These are phyloP conservation scores for Candida arabinofermentans DNA, from an alignment of 805 yeast species.

Conservation along the genomic window DNA sequence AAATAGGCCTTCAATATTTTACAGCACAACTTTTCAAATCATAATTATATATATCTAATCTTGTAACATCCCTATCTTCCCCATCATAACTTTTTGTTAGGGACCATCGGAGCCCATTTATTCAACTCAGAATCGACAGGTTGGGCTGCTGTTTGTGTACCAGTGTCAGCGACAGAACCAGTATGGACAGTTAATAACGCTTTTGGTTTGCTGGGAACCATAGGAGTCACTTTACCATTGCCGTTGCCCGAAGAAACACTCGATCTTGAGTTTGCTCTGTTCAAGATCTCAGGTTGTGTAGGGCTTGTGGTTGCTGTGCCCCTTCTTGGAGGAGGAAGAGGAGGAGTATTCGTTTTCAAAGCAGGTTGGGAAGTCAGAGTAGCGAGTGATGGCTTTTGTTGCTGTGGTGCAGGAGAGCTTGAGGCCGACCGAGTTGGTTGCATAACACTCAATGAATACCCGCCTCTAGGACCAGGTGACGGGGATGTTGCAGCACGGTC, in stretches of 20 bases:
- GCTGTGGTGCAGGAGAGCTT: conserved; percentile 14
- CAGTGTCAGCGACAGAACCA: conserved; percentile 5
- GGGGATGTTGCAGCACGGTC: background rate
- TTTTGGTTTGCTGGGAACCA: conserved; percentile 31
- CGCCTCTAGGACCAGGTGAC: background rate
- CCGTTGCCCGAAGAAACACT: conserved; percentile 1
- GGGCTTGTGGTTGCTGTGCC: background rate
- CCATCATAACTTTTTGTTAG: conserved; percentile 26
- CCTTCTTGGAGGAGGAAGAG: conserved; percentile 28
- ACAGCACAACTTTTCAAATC: background rate
- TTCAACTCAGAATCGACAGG: conserved; percentile 3
- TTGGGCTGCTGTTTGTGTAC: background rate
- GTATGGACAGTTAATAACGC: conserved; percentile 16
- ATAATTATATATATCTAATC: background rate
- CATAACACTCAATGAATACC: conserved; percentile 24
- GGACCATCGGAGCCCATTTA: conserved; percentile 31
- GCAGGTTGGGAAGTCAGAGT: background rate
- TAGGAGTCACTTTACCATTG: conserved; percentile 24
- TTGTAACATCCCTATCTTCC: too few species aligned
- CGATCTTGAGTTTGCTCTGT: background rate
- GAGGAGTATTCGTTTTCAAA: conserved; percentile 18
- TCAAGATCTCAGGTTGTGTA: conserved; percentile 1
- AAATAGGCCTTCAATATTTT: too few species aligned
- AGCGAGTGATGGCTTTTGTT: background rate
- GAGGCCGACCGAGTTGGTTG: conserved; percentile 29